phyloP scores from a whole-genome alignment of 2,329 filamentous ascomycete species.

The Ophiocordyceps camponoti-floridani region DNA sequence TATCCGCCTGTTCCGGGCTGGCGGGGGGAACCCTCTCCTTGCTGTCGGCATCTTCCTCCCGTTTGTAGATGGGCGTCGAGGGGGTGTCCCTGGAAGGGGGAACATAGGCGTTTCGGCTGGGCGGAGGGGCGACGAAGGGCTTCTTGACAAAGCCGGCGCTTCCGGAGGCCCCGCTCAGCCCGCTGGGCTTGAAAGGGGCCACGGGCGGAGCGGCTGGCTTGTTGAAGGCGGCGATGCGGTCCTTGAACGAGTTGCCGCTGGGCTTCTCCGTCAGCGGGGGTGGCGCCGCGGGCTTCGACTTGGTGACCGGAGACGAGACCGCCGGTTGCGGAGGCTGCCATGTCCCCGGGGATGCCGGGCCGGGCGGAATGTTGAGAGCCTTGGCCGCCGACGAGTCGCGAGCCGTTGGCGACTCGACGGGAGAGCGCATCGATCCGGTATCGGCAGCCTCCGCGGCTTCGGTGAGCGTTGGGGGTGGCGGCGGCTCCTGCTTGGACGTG shows the following conservation, averaged over 20 bases:
- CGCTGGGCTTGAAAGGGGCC: slow-evolving; percentile 73
- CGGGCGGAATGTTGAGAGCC: slow-evolving; percentile 11
- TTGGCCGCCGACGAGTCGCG: slow-evolving; percentile 8
- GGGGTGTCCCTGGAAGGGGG: slow-evolving; percentile 56
- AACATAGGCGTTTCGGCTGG: slow-evolving; percentile 80
- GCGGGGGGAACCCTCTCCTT: slow-evolving; percentile 48
- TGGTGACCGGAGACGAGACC: slow-evolving; percentile 8
- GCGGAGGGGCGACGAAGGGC: slow-evolving; percentile 87
- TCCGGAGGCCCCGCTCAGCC: slow-evolving; percentile 31
- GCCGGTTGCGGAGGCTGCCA: slow-evolving; percentile 19
- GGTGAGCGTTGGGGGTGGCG: neutral
- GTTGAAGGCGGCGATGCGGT: slow-evolving; percentile 95
- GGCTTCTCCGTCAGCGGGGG: slow-evolving; percentile 63
- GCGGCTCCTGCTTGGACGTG: neutral
- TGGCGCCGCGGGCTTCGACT: slow-evolving; percentile 32
- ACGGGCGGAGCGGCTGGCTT: slow-evolving; percentile 70
- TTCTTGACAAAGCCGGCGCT: slow-evolving; percentile 75
- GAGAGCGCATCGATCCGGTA: slow-evolving; percentile 12
- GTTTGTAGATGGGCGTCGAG: slow-evolving; percentile 58
- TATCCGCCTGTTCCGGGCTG: slow-evolving; percentile 47
- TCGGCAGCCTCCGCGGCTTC: slow-evolving; percentile 6
- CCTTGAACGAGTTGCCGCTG: slow-evolving; percentile 61
- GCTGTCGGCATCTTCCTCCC: slow-evolving; percentile 71
- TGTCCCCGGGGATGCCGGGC: slow-evolving; percentile 7
- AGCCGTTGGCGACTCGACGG: slow-evolving; percentile 8